A percentile compares a stretch with the other conserved stretches of the same genome.
phyloP scores from a whole-genome alignment of 2,329 filamentous ascomycete genomes.

The Xylaria sp. region DNA sequence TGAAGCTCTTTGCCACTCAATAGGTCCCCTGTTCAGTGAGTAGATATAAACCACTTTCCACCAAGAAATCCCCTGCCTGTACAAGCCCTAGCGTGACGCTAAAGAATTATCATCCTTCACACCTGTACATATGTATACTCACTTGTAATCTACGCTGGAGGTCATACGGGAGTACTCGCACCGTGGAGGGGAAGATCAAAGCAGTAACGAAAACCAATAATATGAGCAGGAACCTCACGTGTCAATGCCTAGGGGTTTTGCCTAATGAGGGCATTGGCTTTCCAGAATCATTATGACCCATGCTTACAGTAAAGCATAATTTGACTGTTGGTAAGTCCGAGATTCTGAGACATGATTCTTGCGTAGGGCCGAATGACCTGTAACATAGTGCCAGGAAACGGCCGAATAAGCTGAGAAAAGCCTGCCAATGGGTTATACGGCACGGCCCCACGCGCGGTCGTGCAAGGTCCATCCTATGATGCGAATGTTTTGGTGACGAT shows the following conservation, averaged over 20 bases:
- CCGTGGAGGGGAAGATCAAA: not conserved
- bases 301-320: constrained; percentile 2
- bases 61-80: no score
- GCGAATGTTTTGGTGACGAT: constrained; percentile 18
- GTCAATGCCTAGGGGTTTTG: not conserved
- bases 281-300: constrained; percentile 11
- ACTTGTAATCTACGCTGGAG: not conserved
- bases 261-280: not conserved
- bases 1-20: no score
- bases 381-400: constrained; percentile 32
- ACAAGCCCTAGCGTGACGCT: no score
- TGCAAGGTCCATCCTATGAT: constrained; percentile 35
- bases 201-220: not conserved
- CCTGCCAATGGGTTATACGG: not conserved
- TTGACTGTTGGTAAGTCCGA: constrained; percentile 18
- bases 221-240: not conserved
- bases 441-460: constrained; percentile 38
- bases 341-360: constrained; percentile 43
- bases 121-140: no score
- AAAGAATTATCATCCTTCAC: no score
- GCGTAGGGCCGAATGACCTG: constrained; percentile 45
- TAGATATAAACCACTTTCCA: no score
- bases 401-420: constrained; percentile 29
- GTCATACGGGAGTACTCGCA: not conserved
- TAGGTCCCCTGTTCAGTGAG: no score